Percentiles rank a stretch among this genome's conserved stretches.
Evolutionary conservation across 352 stramenopile genomes (phyloP).

Genomic region (Globisporangium uncinulatum): DNA sequence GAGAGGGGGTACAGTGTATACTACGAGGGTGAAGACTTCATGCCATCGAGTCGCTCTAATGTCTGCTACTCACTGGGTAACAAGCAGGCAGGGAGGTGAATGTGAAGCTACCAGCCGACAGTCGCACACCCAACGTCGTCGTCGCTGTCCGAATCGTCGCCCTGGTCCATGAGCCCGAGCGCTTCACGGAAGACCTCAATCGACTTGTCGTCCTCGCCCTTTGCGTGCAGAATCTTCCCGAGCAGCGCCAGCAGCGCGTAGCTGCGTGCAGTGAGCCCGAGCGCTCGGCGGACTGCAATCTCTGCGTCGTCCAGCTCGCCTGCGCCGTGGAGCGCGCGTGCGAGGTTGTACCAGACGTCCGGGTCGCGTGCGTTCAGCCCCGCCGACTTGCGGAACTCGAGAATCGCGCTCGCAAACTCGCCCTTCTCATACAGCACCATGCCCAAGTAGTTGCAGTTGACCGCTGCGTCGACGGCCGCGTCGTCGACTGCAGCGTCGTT

Average conservation of each 20-base stretch:
- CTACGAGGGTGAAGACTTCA: neutral
- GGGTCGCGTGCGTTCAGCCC: conserved; percentile 54
- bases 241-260: conserved; percentile 68
- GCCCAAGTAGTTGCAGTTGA: conserved; percentile 70
- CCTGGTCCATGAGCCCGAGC: conserved; percentile 53
- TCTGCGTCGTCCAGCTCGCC: conserved; percentile 65
- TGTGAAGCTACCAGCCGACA: conserved; percentile 52
- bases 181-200: conserved; percentile 75
- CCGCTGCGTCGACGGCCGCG: conserved; percentile 47
- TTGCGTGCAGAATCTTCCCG: conserved; percentile 79
- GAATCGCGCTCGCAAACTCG: conserved; percentile 44
- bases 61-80: neutral
- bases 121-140: conserved; percentile 77
- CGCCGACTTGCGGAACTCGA: conserved; percentile 71
- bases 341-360: conserved; percentile 77
- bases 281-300: conserved; percentile 45
- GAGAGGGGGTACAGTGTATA: neutral
- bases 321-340: conserved; percentile 46
- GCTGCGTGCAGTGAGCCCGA: conserved; percentile 47
- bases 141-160: conserved; percentile 56
- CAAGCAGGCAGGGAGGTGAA: neutral
- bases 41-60: conserved; percentile 1
- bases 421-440: conserved; percentile 65
- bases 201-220: conserved; percentile 70
- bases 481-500: conserved; percentile 27